phyloP scores from a whole-genome alignment of 768 basidiomycete species.

The Nevesoporus exiguus region DNA sequence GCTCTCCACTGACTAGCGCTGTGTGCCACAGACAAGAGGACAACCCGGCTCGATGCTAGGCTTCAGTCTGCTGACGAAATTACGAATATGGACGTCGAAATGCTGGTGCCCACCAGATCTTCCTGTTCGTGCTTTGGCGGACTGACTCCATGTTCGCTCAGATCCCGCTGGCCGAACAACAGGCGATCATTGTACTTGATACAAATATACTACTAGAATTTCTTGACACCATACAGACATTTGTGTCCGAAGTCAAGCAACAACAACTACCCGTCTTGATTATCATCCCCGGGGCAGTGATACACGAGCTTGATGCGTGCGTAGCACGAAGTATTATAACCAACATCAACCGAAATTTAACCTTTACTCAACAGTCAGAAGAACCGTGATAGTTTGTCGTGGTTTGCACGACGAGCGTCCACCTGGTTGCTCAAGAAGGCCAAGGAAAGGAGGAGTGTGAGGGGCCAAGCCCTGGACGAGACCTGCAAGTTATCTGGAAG shows the following conservation, averaged over 20 bases:
- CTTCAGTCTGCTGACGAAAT: conserved; percentile 51
- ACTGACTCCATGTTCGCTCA: conserved; percentile 16
- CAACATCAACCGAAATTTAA: not conserved
- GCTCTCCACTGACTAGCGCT: not conserved
- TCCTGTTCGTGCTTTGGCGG: not conserved
- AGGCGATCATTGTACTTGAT: conserved; percentile 61
- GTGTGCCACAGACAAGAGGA: conserved; percentile 7
- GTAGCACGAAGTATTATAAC: conserved; percentile 12
- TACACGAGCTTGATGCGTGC: conserved; percentile 75
- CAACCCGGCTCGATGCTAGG: conserved; percentile 34
- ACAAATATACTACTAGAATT: conserved; percentile 76
- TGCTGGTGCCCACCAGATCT: conserved; percentile 46
- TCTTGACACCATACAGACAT: conserved; percentile 59
- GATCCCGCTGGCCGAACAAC: conserved; percentile 41
- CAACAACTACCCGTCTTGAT: conserved; percentile 50
- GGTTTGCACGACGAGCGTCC: conserved; percentile 68
- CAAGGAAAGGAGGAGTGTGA: conserved; percentile 51
- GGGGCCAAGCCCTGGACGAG: conserved; percentile 60
- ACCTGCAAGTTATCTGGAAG: conserved; percentile 58
- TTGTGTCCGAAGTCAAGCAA: conserved; percentile 59
- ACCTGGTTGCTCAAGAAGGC: conserved; percentile 64
- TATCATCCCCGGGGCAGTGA: conserved; percentile 70
- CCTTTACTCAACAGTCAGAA: conserved; percentile 34
- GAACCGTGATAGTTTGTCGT: conserved; percentile 42
- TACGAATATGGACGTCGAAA: conserved; percentile 67